Conservation (phyloP, 805 yeast species). For the Nakazawaea anatomiae region DNA sequence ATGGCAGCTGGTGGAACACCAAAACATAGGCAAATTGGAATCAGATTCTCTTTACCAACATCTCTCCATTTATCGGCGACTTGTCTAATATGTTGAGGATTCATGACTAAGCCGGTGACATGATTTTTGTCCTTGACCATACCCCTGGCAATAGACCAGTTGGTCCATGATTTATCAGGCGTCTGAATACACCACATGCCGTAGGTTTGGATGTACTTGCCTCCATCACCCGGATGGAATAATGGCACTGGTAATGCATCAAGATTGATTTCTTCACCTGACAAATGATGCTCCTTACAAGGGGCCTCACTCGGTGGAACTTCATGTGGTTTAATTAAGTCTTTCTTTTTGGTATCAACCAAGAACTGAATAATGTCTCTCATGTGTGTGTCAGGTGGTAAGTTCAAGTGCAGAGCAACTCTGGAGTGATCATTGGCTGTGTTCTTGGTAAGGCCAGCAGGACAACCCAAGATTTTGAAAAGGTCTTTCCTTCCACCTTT, state of each 20-base stretch:
- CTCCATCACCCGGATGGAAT: conserved; percentile 21
- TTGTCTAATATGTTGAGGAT: conserved; percentile 22
- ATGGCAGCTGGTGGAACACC: conserved; percentile 27
- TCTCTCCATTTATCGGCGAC: conserved; percentile 20
- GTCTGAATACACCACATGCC: conserved; percentile 22
- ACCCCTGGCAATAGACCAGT: conserved; percentile 25
- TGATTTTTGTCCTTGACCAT: conserved; percentile 19
- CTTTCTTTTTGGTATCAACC: conserved; percentile 14
- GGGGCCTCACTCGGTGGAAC: conserved; percentile 16
- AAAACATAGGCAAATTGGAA: conserved; percentile 21
- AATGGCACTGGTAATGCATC: conserved; percentile 17
- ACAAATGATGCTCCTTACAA: conserved; percentile 15
- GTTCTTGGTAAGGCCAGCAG: conserved; percentile 18
- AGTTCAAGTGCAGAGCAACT: conserved; percentile 20
- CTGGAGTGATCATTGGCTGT: conserved; percentile 20
- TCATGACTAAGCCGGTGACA: conserved; percentile 20
- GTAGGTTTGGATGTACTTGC: conserved; percentile 22
- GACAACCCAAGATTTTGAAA: conserved; percentile 19
- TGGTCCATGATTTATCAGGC: conserved; percentile 22
- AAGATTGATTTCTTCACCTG: conserved; percentile 18
- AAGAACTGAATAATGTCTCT: conserved; percentile 18
- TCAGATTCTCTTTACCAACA: conserved; percentile 18
- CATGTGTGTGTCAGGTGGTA: conserved; percentile 19
- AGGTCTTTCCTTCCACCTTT: conserved; percentile 16
- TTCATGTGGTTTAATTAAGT: conserved; percentile 13